Conservation (phyloP, 331 rosid species). For the Quercus lobata region DNA sequence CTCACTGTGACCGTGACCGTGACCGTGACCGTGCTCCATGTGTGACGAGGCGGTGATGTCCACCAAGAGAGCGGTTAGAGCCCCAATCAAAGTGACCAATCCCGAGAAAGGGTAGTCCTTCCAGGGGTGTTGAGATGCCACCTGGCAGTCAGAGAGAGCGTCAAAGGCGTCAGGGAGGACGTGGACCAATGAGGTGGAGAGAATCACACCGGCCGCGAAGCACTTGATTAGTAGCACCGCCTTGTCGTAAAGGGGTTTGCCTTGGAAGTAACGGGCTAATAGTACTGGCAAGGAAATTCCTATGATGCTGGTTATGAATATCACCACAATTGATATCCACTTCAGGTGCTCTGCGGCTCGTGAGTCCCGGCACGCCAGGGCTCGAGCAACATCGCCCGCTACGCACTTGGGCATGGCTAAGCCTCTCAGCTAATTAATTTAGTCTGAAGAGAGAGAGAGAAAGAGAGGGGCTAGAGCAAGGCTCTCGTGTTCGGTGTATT, state of each 20-base stretch:
- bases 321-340: constrained; percentile 53
- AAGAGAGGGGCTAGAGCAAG: neutral
- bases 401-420: constrained; percentile 42
- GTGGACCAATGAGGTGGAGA: constrained; percentile 95
- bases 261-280: constrained; percentile 68
- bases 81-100: constrained; percentile 68
- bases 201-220: constrained; percentile 94
- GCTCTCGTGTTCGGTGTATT: neutral
- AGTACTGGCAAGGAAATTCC: constrained; percentile 77
- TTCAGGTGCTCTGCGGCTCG: constrained; percentile 68
- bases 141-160: constrained; percentile 83
- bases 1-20: neutral
- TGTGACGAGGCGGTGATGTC: constrained; percentile 80
- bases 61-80: constrained; percentile 51
- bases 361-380: constrained; percentile 53
- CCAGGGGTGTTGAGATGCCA: constrained; percentile 81
- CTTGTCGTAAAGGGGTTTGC: constrained; percentile 74
- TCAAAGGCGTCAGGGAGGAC: constrained; percentile 89
- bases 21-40: constrained; percentile 39
- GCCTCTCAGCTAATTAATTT: neutral
- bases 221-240: constrained; percentile 67
- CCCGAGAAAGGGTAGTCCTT: constrained; percentile 89
- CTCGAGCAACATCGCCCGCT: constrained; percentile 31
- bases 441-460: neutral
- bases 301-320: constrained; percentile 66